Evolutionary conservation across 768 basidiomycete genomes (phyloP).

Genomic region (Hericium coralloides): DNA sequence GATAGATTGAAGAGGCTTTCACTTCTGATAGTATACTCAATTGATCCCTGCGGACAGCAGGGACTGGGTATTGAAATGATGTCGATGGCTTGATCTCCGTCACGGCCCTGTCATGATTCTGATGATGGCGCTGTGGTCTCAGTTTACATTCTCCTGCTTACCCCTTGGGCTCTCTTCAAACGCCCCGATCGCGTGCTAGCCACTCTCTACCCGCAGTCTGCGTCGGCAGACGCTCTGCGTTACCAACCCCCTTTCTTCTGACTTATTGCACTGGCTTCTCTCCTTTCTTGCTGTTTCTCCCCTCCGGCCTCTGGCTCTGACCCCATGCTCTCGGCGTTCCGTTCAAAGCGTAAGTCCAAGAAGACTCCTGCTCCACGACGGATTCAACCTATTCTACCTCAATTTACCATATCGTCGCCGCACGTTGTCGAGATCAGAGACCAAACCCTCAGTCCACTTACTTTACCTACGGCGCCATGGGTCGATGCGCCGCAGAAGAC

Average conservation of each 20-base stretch:
- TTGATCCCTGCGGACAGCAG: too few relatives aligned
- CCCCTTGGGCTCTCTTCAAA: neutral
- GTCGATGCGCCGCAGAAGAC: neutral
- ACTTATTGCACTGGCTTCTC: neutral
- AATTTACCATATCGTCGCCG: neutral
- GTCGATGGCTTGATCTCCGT: neutral
- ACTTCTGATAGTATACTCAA: too few relatives aligned
- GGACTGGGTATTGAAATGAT: neutral
- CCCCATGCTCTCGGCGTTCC: slow-evolving; percentile 9
- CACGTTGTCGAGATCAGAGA: slow-evolving; percentile 9
- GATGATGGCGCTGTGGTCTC: neutral
- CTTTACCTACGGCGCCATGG: neutral
- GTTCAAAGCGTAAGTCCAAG: slow-evolving; percentile 14
- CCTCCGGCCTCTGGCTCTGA: neutral
- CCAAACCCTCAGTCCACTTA: neutral
- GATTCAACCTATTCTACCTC: neutral
- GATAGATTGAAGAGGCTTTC: too few relatives aligned
- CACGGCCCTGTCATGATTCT: too few relatives aligned
- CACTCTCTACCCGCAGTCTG: neutral
- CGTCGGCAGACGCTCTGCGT: neutral
- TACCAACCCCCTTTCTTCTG: neutral
- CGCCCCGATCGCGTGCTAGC: neutral
- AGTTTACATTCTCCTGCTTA: neutral
- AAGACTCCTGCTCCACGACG: slow-evolving; percentile 1
- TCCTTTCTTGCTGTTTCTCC: neutral